Percentiles rank a stretch among this genome's conserved stretches.
Evolutionary conservation across 352 stramenopile species (phyloP).

Genomic region (Pythium insidiosum): DNA sequence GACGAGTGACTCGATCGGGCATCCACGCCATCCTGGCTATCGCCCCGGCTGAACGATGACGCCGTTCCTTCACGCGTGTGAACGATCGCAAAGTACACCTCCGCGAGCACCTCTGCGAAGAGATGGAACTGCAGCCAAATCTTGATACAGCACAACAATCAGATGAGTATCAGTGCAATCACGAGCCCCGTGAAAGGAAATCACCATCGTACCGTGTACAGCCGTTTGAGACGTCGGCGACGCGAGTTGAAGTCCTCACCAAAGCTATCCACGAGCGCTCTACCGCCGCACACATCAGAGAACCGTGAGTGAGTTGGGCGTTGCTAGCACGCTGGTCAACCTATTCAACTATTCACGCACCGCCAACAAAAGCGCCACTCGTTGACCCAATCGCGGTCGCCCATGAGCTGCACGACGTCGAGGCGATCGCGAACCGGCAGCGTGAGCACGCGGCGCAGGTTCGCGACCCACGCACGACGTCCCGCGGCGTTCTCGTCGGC

Average conservation of each 20-base stretch:
- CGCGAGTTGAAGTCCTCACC: conserved; percentile 22
- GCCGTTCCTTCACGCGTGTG: conserved; percentile 39
- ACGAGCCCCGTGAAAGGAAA: no score
- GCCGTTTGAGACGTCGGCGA: conserved; percentile 35
- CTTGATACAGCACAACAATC: no score
- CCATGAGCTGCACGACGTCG: conserved; percentile 44
- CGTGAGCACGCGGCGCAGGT: conserved; percentile 41
- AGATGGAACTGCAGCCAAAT: conserved; percentile 76
- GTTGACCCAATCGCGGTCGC: conserved; percentile 66
- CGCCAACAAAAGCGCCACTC: conserved; percentile 70
- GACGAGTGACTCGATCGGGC: conserved; percentile 9
- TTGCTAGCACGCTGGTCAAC: neutral
- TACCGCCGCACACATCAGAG: conserved; percentile 10
- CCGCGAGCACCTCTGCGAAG: conserved; percentile 55
- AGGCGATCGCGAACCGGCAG: conserved; percentile 39
- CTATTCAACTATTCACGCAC: neutral
- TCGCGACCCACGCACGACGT: conserved; percentile 54
- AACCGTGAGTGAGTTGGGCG: neutral
- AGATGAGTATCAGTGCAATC: no score
- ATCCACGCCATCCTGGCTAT: no score
- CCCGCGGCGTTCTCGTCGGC: conserved; percentile 69
- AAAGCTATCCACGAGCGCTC: conserved; percentile 20
- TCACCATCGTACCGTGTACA: conserved; percentile 63
- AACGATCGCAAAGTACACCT: conserved; percentile 50
- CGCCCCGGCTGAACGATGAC: no score